Evolutionary conservation across 805 yeast species (phyloP).

Genomic region (Suhomyces canberraensis): DNA sequence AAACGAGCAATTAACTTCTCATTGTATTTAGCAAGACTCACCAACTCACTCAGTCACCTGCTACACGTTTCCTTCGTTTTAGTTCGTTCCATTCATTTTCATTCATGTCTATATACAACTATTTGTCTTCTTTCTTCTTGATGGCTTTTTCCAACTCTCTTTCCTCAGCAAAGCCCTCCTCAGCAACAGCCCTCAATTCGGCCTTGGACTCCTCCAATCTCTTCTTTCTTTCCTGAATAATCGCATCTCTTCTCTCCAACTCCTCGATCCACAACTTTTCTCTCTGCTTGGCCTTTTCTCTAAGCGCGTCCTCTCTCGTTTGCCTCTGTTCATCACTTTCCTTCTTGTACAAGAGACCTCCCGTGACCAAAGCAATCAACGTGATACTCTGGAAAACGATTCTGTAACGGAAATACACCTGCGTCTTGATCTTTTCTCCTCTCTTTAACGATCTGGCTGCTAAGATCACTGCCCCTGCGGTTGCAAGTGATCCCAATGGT

Average conservation of each 20-base stretch:
- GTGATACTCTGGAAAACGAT: conserved; percentile 85
- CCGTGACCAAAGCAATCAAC: conserved; percentile 74
- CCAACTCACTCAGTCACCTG: no score
- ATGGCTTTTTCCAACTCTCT: conserved; percentile 1
- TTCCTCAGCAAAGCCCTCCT: conserved; percentile 33
- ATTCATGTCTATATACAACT: no score
- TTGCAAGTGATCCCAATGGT: conserved; percentile 75
- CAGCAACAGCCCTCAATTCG: conserved; percentile 34
- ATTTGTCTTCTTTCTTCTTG: no score
- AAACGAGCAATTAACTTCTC: no score
- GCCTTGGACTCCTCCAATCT: conserved; percentile 62
- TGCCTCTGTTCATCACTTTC: conserved; percentile 44
- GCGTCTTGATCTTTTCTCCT: conserved; percentile 75
- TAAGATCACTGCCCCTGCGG: conserved; percentile 74
- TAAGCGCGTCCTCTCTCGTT: conserved; percentile 60
- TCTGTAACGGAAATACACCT: conserved; percentile 85
- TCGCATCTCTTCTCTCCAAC: conserved; percentile 80
- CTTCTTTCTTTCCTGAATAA: conserved; percentile 61
- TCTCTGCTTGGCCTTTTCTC: conserved; percentile 79
- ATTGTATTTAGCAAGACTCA: no score
- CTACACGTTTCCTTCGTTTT: no score
- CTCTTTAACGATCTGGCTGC: conserved; percentile 73
- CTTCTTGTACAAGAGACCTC: conserved; percentile 66
- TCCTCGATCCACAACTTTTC: conserved; percentile 88
- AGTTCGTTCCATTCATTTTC: no score